Evolutionary conservation across 176 grass and related monocot species (phyloP), one percentile per base, ranked within the genome.

Genomic region (Avena sativa): DNA sequence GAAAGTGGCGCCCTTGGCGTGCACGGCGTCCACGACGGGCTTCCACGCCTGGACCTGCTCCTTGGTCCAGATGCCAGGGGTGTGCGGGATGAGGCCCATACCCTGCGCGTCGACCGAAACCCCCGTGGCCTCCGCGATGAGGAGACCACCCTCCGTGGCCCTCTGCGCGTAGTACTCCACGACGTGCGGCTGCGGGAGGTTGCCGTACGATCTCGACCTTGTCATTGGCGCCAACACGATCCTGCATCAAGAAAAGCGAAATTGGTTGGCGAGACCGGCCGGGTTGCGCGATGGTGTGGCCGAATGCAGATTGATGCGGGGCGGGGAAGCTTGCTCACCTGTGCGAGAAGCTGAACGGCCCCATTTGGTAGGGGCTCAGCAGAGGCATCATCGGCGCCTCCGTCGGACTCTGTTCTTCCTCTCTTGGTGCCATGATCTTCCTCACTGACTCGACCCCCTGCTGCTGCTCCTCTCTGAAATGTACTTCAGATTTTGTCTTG

Each of bases 21-120:
- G 94, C 36, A 92, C 89, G 0, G 87, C 79, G 68, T 93, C 69
- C 56, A 96, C 92, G 51, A 93, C 52, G 15, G 85, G 92, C 70
- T 90, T 96, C 94, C 94, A 96, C 30, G 92, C 89, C 55, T 92
- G 87, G 13, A 96, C 76, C 46, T 96, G 94, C 43, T 89, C 92
- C 85, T 87, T 90, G 0, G 89, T 86, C 92, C 89, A 93, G 78
- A 93, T 93, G 5, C 92, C 92, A 0, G 89, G 89, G 61, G 75
- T 89, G 52, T 96, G 85, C 0, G 79, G 68, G 34, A 78, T 67
- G 51, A 32, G 5, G 17, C 53, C 83, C 6, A 83, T 83, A 3
- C 85, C 89, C 46, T 76, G 89, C 8, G 89, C 75, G 49, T 87
- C 89, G 21, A 77, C 55, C 4, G 94, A 92, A n/a, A 96, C 89